Base-by-base conservation (phyloP, 352 stramenopile species). In the Aphanomyces cochlioides region DNA sequence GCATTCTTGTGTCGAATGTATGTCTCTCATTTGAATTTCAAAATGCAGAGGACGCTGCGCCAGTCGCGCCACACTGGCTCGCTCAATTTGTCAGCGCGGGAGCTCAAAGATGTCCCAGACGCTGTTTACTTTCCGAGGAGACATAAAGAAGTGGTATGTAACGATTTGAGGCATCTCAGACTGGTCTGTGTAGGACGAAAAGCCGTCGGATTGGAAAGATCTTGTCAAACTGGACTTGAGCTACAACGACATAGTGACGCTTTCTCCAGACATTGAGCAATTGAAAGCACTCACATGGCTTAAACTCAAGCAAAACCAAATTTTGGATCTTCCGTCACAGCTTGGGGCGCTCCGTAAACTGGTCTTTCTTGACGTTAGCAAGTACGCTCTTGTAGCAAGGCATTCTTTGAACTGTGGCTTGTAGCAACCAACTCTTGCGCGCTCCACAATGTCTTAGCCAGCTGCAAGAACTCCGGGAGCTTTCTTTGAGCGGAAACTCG, bases 141-240 rank as follows among this genome's bases (percentile, higher is more conserved):
- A 64, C 67, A 85, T 3, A 67, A 86, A 17, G 84, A 90, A 37
- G 79, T 83, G 48, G 77, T 83, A 57, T 56, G 68, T 1, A 57
- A 6, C 15, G 34, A 3, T 3, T 69, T 1, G 4, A 56, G 38
- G 56, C 4, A 39, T 7, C 21, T 7, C 7, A 54, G 34, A 5
- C 40, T 13, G 56, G 19, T 34, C 8, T 19, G 43, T 66, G 36
- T 50, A 83, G 77, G 82, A 88, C 67, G 85, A 93, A 66, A 79
- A 78, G 37, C 87, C 77, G 56, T 93, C 83, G 85, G 85, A 93
- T 67, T 89, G 83, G 67, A 74, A 75, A 19, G 70, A 82, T 53
- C 78, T 93, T 12, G 75, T 78, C 41, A 93, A 93, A 71, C 67
- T 88, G 40, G 85, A 93, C 65, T 69, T 93, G 37, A 93, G 84